A percentile compares a stretch with the other conserved stretches of the same genome.
These are phyloP conservation scores for Ephemerocybe angulata DNA, from an alignment of 768 basidiomycete species.

Conservation along the genomic window DNA sequence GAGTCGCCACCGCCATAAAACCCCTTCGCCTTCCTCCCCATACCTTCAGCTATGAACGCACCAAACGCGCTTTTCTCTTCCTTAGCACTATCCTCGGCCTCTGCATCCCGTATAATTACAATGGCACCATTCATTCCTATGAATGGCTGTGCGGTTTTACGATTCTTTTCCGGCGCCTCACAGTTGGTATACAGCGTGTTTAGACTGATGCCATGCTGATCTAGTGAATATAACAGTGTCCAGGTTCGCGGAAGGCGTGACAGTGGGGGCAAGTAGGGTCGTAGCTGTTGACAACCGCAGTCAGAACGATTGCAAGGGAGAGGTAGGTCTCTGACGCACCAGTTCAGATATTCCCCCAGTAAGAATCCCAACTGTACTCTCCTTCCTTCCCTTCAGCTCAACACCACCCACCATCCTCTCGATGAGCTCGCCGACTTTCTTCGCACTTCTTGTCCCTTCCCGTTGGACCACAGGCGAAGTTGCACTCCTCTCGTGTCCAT, in stretches of 20 bases:
- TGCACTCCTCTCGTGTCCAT: neutral
- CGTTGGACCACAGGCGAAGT: neutral
- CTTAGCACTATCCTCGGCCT: slow-evolving; percentile 51
- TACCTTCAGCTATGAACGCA: slow-evolving; percentile 75
- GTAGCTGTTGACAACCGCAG: slow-evolving; percentile 44
- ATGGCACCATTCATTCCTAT: slow-evolving; percentile 42
- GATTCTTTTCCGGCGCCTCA: slow-evolving; percentile 34
- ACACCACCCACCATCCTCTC: slow-evolving; percentile 50
- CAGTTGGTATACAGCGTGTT: slow-evolving; percentile 79
- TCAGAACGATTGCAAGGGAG: slow-evolving; percentile 4
- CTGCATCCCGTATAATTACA: slow-evolving; percentile 61
- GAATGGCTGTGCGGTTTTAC: slow-evolving; percentile 24
- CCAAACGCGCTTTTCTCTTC: slow-evolving; percentile 56
- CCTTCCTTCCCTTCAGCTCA: slow-evolving; percentile 52
- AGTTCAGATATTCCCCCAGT: slow-evolving; percentile 50
- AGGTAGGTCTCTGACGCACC: slow-evolving; percentile 40
- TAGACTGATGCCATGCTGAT: slow-evolving; percentile 92
- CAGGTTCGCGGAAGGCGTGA: slow-evolving; percentile 66
- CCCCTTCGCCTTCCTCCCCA: slow-evolving; percentile 54
- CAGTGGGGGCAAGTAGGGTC: slow-evolving; percentile 69
- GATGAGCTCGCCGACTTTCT: slow-evolving; percentile 37
- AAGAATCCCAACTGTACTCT: slow-evolving; percentile 51
- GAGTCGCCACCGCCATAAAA: slow-evolving; percentile 92
- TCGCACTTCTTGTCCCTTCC: slow-evolving; percentile 11
- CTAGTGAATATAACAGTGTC: slow-evolving; percentile 84